Evolutionary conservation across 176 grass and related monocot genomes (phyloP).

Genomic region (Alopecurus myosuroides): DNA sequence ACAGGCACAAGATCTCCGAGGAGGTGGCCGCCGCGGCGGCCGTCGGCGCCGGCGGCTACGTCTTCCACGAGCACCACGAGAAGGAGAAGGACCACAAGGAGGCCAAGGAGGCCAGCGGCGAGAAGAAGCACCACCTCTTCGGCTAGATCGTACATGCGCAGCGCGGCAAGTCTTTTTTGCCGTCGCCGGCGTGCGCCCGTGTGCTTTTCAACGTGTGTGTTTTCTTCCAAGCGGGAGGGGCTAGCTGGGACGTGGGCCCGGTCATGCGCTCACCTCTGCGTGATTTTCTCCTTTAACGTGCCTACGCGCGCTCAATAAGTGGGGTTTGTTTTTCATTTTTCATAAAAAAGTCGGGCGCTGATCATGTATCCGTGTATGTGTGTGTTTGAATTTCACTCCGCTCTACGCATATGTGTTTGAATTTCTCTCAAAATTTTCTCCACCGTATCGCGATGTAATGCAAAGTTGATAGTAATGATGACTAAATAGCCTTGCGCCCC

Average conservation of each 20-base stretch:
- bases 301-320: constrained; percentile 8
- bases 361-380: neutral
- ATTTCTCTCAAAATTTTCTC: too few species aligned
- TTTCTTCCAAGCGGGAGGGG: neutral
- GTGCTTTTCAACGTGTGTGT: neutral
- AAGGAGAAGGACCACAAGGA: constrained; percentile 81
- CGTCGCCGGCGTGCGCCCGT: neutral
- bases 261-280: neutral
- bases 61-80: constrained; percentile 89
- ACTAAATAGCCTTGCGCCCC: too few species aligned
- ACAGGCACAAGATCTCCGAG: constrained; percentile 84
- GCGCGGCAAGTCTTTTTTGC: neutral
- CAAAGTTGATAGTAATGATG: too few species aligned
- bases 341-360: neutral
- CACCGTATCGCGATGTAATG: too few species aligned
- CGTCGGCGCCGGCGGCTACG: constrained; percentile 67
- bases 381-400: neutral
- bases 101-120: constrained; percentile 57
- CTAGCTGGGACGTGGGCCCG: constrained; percentile 20
- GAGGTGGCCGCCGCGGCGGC: constrained; percentile 62
- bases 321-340: neutral
- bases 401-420: too few species aligned
- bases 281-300: neutral
- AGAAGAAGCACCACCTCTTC: constrained; percentile 86
- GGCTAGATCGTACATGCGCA: constrained; percentile 2